A percentile compares a stretch with the other conserved stretches of the same genome.
Conservation (phyloP, 148 eudicot genomes). For the Bassia scoparia region DNA sequence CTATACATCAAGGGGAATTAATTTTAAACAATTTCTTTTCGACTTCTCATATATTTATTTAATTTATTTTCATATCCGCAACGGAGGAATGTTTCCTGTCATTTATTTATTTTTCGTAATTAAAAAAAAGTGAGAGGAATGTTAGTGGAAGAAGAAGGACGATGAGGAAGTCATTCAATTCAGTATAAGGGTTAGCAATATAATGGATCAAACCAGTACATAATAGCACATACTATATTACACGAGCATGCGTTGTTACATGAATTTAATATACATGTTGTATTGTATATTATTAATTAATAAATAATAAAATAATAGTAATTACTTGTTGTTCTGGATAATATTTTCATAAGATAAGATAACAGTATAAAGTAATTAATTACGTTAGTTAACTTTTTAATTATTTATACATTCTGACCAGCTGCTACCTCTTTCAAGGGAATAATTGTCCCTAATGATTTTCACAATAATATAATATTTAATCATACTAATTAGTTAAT, state of each 20-base stretch:
- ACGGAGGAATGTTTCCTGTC: too few relatives aligned
- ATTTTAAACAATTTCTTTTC: too few relatives aligned
- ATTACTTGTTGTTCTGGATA: not conserved
- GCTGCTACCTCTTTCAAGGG: constrained; percentile 14
- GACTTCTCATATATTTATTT: too few relatives aligned
- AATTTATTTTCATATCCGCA: too few relatives aligned
- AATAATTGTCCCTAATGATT: constrained; percentile 22
- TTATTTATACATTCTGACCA: not conserved
- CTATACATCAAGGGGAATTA: too few relatives aligned
- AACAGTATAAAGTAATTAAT: not conserved
- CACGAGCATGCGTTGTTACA: constrained; percentile 5
- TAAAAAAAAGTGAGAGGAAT: not conserved
- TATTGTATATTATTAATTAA: too few relatives aligned
- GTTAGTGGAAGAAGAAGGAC: not conserved
- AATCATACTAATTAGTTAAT: too few relatives aligned
- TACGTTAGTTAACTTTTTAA: too few relatives aligned
- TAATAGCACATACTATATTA: too few relatives aligned
- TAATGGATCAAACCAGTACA: too few relatives aligned
- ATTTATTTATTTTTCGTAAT: not conserved
- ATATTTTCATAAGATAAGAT: not conserved
- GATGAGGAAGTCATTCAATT: not conserved
- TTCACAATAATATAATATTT: not conserved
- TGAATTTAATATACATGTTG: too few relatives aligned
- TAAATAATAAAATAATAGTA: too few relatives aligned
- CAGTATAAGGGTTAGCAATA: not conserved